Evolutionary conservation across 2,329 filamentous ascomycete genomes (phyloP).

Genomic region (Epicoccum nigrum): DNA sequence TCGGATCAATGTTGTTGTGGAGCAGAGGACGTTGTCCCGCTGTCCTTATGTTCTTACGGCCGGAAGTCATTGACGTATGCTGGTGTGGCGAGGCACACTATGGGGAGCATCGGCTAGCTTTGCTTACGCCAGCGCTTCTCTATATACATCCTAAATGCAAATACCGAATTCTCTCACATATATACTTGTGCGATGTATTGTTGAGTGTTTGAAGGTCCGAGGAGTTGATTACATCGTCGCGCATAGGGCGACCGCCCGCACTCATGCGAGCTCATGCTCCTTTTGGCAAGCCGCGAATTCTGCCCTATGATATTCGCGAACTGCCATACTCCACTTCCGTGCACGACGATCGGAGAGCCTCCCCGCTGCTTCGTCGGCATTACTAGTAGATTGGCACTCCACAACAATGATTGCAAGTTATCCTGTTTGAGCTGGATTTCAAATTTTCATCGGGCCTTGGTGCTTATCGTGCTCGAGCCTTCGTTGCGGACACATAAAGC

Average conservation of each 20-base stretch:
- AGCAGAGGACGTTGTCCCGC: slow-evolving; percentile 1
- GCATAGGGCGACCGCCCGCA: slow-evolving; percentile 5
- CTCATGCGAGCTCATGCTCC: slow-evolving; percentile 12
- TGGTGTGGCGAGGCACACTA: slow-evolving; percentile 1
- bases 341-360: slow-evolving; percentile 10
- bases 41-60: slow-evolving; percentile 13
- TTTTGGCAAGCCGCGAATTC: slow-evolving; percentile 6
- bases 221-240: too few relatives aligned
- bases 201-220: too few relatives aligned
- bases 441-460: slow-evolving; percentile 2
- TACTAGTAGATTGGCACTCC: slow-evolving; percentile 17
- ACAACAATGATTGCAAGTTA: slow-evolving; percentile 4
- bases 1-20: background rate
- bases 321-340: slow-evolving; percentile 9
- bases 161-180: too few relatives aligned
- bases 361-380: slow-evolving; percentile 22
- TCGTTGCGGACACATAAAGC: background rate
- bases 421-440: slow-evolving; percentile 5
- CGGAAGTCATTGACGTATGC: slow-evolving; percentile 16
- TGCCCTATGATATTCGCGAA: slow-evolving; percentile 5
- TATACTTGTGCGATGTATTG: too few relatives aligned
- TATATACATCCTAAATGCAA: too few relatives aligned
- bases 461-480: background rate
- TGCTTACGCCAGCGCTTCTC: too few relatives aligned
- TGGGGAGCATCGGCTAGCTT: background rate